Evolutionary conservation across 2,329 filamentous ascomycete genomes (phyloP).

Genomic region (Colletotrichum orbiculare): DNA sequence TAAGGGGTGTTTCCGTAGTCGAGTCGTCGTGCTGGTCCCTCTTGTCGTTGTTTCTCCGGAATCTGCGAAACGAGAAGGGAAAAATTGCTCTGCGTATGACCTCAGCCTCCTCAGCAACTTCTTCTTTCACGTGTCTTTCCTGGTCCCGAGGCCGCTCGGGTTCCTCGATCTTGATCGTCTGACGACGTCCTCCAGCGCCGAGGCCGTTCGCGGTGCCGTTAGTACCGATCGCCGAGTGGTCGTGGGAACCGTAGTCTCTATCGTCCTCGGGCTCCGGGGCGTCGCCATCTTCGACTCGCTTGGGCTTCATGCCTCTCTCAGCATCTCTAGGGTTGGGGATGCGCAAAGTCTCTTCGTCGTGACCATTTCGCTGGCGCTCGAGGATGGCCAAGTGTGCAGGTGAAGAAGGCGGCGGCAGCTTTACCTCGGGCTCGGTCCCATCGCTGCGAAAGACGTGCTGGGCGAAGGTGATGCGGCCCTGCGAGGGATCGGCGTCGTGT

Average conservation of each 20-base stretch:
- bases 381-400: constrained; percentile 89
- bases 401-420: constrained; percentile 63
- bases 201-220: constrained; percentile 34
- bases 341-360: constrained; percentile 78
- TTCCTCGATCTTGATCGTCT: constrained; percentile 75
- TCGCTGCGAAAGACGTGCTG: constrained; percentile 72
- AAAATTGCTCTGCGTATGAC: constrained; percentile 53
- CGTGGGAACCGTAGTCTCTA: constrained; percentile 43
- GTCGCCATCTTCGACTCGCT: constrained; percentile 55
- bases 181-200: constrained; percentile 50
- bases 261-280: constrained; percentile 50
- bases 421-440: constrained; percentile 61
- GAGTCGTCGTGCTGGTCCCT: constrained; percentile 50
- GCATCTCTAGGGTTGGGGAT: constrained; percentile 94
- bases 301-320: constrained; percentile 81
- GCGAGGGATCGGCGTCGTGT: constrained; percentile 15
- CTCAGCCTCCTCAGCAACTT: constrained; percentile 54
- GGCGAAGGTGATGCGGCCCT: constrained; percentile 72
- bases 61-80: constrained; percentile 56
- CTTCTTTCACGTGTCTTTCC: constrained; percentile 46
- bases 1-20: constrained; percentile 37
- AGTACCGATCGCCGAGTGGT: constrained; percentile 39
- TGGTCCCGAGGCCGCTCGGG: constrained; percentile 58
- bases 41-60: constrained; percentile 52
- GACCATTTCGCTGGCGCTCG: constrained; percentile 81